phyloP scores from a whole-genome alignment of 129 eudicot genomes.

The Oenanthe sinensis region DNA sequence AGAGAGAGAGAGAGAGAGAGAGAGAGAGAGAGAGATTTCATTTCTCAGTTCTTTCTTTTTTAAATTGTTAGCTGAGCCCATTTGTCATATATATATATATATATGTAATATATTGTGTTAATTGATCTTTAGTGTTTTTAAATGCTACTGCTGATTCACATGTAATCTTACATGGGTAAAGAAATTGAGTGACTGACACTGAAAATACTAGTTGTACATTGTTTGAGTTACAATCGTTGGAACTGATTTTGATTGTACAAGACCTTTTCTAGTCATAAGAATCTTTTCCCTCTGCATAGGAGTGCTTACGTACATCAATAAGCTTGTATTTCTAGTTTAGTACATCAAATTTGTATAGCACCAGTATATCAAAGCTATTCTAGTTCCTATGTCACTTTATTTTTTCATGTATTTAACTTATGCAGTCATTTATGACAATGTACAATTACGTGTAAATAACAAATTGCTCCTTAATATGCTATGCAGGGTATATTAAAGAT shows the following conservation, averaged over 20 bases:
- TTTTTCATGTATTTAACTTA: not conserved
- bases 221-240: too few relatives aligned
- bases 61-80: too few relatives aligned
- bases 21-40: not conserved
- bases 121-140: too few relatives aligned
- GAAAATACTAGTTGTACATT: not conserved
- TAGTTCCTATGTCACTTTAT: not conserved
- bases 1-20: not conserved
- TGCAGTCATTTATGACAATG: not conserved
- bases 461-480: slow-evolving; percentile 11
- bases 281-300: not conserved
- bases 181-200: too few relatives aligned
- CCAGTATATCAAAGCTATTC: not conserved
- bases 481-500: slow-evolving; percentile 77
- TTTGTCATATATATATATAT: too few relatives aligned
- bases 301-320: not conserved
- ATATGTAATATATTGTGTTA: too few relatives aligned
- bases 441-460: not conserved
- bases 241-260: not conserved
- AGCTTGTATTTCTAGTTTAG: not conserved
- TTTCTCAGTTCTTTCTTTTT: too few relatives aligned
- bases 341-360: not conserved
- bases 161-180: too few relatives aligned
- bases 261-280: not conserved
- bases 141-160: too few relatives aligned